A percentile compares a stretch with the other conserved stretches of the same genome.
These are phyloP conservation scores for Sesbania bispinosa DNA, from an alignment of 306 rosid genomes.

Conservation along the genomic window DNA sequence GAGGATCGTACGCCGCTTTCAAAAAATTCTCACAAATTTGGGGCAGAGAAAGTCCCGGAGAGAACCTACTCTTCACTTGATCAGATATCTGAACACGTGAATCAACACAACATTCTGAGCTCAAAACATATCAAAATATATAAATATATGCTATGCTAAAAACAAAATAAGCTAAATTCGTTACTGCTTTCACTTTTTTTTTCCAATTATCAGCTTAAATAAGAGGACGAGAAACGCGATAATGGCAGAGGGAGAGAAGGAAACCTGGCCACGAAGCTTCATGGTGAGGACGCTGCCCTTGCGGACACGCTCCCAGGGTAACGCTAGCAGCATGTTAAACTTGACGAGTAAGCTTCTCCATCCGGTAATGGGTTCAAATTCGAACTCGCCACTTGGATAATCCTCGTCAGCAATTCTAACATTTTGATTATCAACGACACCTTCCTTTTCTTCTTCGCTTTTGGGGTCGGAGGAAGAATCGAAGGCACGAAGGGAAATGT, in stretches of 20 bases:
- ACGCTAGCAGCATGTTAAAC: conserved; percentile 71
- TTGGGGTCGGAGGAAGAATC: conserved; percentile 42
- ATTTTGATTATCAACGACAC: conserved; percentile 5
- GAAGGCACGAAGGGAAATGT: conserved; percentile 46
- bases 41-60: conserved; percentile 80
- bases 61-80: conserved; percentile 81
- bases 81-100: conserved; percentile 67
- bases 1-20: conserved; percentile 94
- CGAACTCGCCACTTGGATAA: conserved; percentile 74
- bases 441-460: conserved; percentile 11
- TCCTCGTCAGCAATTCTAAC: conserved; percentile 40
- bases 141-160: neutral
- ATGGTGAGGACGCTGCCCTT: conserved; percentile 85
- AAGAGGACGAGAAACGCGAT: neutral
- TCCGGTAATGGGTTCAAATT: conserved; percentile 47
- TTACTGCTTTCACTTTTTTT: too few relatives aligned
- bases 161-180: neutral
- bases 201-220: neutral
- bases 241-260: neutral
- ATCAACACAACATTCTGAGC: conserved; percentile 11
- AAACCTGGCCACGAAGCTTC: conserved; percentile 91
- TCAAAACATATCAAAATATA: neutral
- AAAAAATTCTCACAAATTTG: conserved; percentile 85
- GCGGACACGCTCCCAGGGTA: conserved; percentile 87
- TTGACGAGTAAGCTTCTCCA: conserved; percentile 75